Evolutionary conservation across 1,284 basidiomycete species (phyloP).

Genomic region (Sparassis latifolia): DNA sequence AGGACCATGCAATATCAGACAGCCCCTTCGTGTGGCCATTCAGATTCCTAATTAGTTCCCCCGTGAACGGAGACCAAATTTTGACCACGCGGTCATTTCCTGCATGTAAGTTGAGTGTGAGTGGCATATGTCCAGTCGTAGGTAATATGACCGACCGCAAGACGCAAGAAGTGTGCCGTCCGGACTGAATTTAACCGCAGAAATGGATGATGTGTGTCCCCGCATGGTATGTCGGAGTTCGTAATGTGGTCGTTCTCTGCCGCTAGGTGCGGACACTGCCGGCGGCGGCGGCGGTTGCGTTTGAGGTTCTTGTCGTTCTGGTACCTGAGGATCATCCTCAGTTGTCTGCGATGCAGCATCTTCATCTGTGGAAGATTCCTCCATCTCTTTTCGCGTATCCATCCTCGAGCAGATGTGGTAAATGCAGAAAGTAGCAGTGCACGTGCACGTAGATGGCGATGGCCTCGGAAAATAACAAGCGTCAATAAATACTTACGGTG

Average conservation of each 20-base stretch:
- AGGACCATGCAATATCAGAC: slow-evolving; percentile 85
- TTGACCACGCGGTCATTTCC: slow-evolving; percentile 73
- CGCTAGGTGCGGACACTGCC: slow-evolving; percentile 22
- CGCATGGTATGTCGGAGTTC: slow-evolving; percentile 55
- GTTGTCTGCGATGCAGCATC: slow-evolving; percentile 76
- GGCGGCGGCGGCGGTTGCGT: slow-evolving; percentile 26
- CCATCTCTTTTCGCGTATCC: slow-evolving; percentile 18
- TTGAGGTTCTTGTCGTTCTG: slow-evolving; percentile 42
- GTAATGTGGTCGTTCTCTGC: slow-evolving; percentile 63
- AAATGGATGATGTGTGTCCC: slow-evolving; percentile 73
- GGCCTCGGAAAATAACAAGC: too few relatives aligned
- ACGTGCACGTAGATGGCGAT: too few relatives aligned
- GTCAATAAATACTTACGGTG: too few relatives aligned
- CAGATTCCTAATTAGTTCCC: slow-evolving; percentile 68
- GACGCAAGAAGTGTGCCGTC: slow-evolving; percentile 77
- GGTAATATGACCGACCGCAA: slow-evolving; percentile 48
- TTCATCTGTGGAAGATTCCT: slow-evolving; percentile 72
- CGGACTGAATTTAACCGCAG: slow-evolving; percentile 80
- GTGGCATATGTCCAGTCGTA: background rate
- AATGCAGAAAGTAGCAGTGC: too few relatives aligned
- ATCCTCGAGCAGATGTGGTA: background rate
- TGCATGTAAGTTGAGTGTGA: slow-evolving; percentile 22
- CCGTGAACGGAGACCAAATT: slow-evolving; percentile 76
- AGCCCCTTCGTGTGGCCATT: slow-evolving; percentile 75
- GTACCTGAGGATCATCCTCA: slow-evolving; percentile 74